Evolutionary conservation across 2,329 filamentous ascomycete species (phyloP).

Genomic region (Amylocarpus encephaloides): DNA sequence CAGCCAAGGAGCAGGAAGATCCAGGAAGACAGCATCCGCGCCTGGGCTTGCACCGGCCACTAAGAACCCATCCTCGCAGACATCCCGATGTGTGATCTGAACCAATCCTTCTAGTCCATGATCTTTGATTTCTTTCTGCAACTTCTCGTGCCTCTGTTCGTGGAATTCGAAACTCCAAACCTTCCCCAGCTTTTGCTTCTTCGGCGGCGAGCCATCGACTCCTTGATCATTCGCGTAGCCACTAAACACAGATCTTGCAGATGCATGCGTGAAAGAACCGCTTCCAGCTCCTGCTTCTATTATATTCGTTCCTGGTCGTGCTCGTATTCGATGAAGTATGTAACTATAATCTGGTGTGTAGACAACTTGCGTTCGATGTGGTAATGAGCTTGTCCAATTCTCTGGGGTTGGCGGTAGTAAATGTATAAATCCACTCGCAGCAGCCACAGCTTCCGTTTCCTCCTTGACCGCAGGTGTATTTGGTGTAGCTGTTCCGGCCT

Average conservation of each 20-base stretch:
- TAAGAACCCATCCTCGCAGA: conserved; percentile 69
- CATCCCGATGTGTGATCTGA: conserved; percentile 69
- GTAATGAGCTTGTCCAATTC: conserved; percentile 72
- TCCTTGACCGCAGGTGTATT: conserved; percentile 30
- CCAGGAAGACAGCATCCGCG: conserved; percentile 70
- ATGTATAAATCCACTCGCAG: conserved; percentile 67
- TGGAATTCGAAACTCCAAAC: conserved; percentile 84
- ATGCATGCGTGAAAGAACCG: conserved; percentile 77
- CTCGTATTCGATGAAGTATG: conserved; percentile 68
- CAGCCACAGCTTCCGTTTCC: conserved; percentile 46
- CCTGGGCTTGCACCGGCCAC: conserved; percentile 49
- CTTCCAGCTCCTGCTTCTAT: conserved; percentile 80
- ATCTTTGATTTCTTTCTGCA: conserved; percentile 61
- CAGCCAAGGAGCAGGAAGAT: conserved; percentile 75
- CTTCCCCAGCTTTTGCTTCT: conserved; percentile 48
- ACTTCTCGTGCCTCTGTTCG: conserved; percentile 61
- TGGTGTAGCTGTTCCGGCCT: conserved; percentile 23
- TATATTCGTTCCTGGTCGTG: conserved; percentile 63
- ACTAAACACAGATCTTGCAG: conserved; percentile 68
- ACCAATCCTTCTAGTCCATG: conserved; percentile 63
- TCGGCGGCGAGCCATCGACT: conserved; percentile 27
- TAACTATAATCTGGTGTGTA: conserved; percentile 87
- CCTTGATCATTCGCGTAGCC: conserved; percentile 50
- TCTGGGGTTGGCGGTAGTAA: conserved; percentile 74
- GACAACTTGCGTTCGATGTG: conserved; percentile 78